Evolutionary conservation across 2,329 filamentous ascomycete species (phyloP).

Genomic region (Malbranchea cinnamomea): DNA sequence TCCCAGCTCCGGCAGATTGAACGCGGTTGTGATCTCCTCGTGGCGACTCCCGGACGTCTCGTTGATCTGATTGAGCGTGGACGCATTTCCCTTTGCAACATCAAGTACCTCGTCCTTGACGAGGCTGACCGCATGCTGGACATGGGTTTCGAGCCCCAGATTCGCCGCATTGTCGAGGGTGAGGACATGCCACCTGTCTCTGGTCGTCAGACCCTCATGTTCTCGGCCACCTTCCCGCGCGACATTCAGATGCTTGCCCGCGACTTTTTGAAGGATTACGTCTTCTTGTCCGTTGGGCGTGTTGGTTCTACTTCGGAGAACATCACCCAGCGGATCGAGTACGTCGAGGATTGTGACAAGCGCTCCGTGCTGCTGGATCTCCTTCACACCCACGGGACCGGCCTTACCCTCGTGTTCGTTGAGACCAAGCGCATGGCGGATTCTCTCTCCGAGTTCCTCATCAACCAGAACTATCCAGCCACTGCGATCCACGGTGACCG

Average conservation of each 20-base stretch:
- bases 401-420: constrained; percentile 92
- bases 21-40: constrained; percentile 89
- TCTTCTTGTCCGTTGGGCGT: constrained; percentile 96
- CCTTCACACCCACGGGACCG: constrained; percentile 74
- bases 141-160: constrained; percentile 99
- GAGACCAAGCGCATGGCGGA: constrained; percentile 99
- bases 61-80: constrained; percentile 98
- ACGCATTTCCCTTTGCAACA: constrained; percentile 92
- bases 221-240: constrained; percentile 96
- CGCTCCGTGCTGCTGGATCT: constrained; percentile 95
- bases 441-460: constrained; percentile 90
- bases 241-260: constrained; percentile 98
- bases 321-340: constrained; percentile 98
- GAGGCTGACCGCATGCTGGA: constrained; percentile 99
- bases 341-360: constrained; percentile 94
- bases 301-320: constrained; percentile 99
- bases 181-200: constrained; percentile 88
- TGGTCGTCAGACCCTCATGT: constrained; percentile 96
- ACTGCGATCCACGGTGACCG: constrained; percentile 98
- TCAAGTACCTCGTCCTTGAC: constrained; percentile 97
- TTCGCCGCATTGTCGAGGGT: constrained; percentile 92
- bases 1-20: constrained; percentile 97
- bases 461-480: constrained; percentile 96
- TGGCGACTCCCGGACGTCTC: constrained; percentile 91
- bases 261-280: constrained; percentile 97